Evolutionary conservation across 371 early-diverging fungal species (phyloP), one percentile per base, ranked within the genome.

Genomic region (Mortierella sp.): DNA sequence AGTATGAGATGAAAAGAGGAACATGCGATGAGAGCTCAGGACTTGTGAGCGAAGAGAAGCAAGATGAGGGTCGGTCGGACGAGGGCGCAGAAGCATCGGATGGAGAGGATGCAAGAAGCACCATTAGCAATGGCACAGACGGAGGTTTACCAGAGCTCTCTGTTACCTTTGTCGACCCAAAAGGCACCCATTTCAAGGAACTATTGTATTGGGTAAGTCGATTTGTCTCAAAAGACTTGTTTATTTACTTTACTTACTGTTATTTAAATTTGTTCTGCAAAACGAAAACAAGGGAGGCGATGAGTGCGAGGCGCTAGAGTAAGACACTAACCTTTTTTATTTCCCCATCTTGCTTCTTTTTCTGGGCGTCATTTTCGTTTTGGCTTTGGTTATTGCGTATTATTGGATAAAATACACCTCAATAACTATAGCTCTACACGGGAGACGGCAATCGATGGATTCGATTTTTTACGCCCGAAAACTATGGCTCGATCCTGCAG

Each of bases 141-240:
- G 54, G 34, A 19, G 57, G 3, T n/a, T 44, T 84, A 21, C 84
- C 84, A n/a, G 80, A 77, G 58, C 60, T 84, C n/a, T 54, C 68
- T 3, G 58, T 84, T 9, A 28, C 52, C 9, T 65, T 84, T 38
- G 57, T 52, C 50, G 78, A 84, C 48, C 84, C 84, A 2, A 78
- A 80, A 42, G 77, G 71, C 8, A 77, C 75, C 24, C 80, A 65
- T 54, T 80, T 84, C 48, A 72, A 80, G 5, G 84, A 84, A 58
- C 57, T 80, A 48, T 50, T 84, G 28, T 78, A 77, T 38, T 84
- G 80, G 80, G 84, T 80, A 78, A 75, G 71, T 48, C 31, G 42
- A 38, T 5, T 58, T 31, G 14, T 50, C 44, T n/a, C 11, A 13
- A 26, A 9, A 28, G 5, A 21, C 58, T 3, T n/a, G n/a, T 24